These are phyloP conservation scores for Backusella sp. DNA, from an alignment of 192 early-diverging fungal genomes.

Conservation along the genomic window DNA sequence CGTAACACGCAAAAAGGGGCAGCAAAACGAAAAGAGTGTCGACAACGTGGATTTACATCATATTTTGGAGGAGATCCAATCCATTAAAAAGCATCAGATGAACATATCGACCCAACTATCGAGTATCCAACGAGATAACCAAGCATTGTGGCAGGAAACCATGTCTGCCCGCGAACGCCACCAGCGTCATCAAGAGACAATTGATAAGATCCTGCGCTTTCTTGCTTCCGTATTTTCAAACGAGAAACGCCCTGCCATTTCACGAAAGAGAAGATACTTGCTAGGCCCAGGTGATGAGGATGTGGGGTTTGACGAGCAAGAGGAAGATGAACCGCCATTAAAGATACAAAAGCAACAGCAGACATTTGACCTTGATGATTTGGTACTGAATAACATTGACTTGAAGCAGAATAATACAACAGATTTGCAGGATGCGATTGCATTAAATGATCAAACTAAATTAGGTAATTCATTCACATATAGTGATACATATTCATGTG, in stretches of 20 bases:
- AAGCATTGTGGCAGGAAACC: slow-evolving; percentile 86
- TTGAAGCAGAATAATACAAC: not conserved
- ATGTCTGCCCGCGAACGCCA: slow-evolving; percentile 72
- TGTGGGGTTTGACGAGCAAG: not conserved
- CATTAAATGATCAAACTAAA: slow-evolving; percentile 24
- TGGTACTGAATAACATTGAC: not conserved
- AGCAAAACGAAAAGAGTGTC: slow-evolving; percentile 52
- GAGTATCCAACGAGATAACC: slow-evolving; percentile 86
- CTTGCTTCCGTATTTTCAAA: slow-evolving; percentile 85
- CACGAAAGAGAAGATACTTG: slow-evolving; percentile 47
- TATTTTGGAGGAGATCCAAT: slow-evolving; percentile 78
- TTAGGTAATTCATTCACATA: not conserved
- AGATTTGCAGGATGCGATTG: slow-evolving; percentile 22
- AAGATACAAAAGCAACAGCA: not conserved
- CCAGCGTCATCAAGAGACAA: slow-evolving; percentile 86
- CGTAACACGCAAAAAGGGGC: slow-evolving; percentile 81
- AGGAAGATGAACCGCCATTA: slow-evolving; percentile 16
- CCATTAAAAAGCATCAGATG: slow-evolving; percentile 92
- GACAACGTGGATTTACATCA: slow-evolving; percentile 50
- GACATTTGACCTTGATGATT: not conserved
- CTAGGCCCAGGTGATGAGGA: slow-evolving; percentile 34
- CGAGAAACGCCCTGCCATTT: slow-evolving; percentile 48
- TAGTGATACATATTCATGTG: too few species aligned
- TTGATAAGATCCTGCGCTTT: slow-evolving; percentile 94
- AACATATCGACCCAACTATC: slow-evolving; percentile 87